Conservation (phyloP, 768 basidiomycete species). For the Piloderma croceum region DNA sequence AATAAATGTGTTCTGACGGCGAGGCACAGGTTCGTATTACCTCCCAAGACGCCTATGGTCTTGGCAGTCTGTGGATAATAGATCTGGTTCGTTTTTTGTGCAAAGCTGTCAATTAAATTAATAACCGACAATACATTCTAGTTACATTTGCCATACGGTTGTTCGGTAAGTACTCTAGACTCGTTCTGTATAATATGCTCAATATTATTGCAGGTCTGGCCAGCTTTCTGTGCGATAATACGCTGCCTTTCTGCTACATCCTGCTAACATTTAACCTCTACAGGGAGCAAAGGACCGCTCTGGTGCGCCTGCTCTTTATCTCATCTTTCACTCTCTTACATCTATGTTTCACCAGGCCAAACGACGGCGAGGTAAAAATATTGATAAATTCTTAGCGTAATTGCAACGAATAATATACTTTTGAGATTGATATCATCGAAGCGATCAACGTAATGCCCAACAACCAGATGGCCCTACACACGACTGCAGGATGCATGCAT, state of each 20-base stretch:
- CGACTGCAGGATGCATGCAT: constrained; percentile 34
- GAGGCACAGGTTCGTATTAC: constrained; percentile 40
- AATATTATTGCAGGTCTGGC: constrained; percentile 33
- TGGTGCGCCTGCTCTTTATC: too few relatives aligned
- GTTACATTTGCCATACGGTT: too few relatives aligned
- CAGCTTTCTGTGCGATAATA: constrained; percentile 25
- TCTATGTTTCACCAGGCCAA: constrained; percentile 41
- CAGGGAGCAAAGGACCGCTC: too few relatives aligned
- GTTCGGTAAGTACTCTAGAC: too few relatives aligned
- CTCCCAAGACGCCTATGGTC: constrained; percentile 34
- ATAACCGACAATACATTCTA: too few relatives aligned
- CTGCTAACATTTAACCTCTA: too few relatives aligned
- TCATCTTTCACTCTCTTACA: too few relatives aligned
- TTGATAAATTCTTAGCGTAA: too few relatives aligned
- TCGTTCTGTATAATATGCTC: not conserved
- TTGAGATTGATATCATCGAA: constrained; percentile 60
- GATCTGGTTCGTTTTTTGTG: too few relatives aligned
- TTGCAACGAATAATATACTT: too few relatives aligned
- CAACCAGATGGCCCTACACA: constrained; percentile 58
- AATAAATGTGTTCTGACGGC: not conserved
- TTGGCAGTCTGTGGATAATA: constrained; percentile 43
- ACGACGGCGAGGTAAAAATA: constrained; percentile 36
- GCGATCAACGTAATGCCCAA: constrained; percentile 44
- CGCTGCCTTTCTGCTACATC: too few relatives aligned
- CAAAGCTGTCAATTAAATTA: too few relatives aligned